A percentile compares a stretch with the other conserved stretches of the same genome.
Evolutionary conservation across 257 asterid genomes (phyloP).

Genomic region (Solanum ossicruentum): DNA sequence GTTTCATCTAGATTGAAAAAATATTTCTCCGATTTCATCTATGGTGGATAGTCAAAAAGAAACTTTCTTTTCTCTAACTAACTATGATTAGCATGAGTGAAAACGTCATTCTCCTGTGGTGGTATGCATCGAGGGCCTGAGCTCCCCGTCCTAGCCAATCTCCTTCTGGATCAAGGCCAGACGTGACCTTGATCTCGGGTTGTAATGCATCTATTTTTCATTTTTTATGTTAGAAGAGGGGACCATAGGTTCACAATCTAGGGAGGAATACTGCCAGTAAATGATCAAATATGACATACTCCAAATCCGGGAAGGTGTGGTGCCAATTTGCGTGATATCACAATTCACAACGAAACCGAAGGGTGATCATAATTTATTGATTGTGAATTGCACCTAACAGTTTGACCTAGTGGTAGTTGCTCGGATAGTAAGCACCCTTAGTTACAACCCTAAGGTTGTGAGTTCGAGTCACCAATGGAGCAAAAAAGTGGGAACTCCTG

Average conservation of each 20-base stretch:
- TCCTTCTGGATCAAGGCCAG: neutral
- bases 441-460: neutral
- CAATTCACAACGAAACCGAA: neutral
- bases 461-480: neutral
- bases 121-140: neutral
- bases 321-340: neutral
- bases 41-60: neutral
- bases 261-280: neutral
- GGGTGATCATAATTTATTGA: neutral
- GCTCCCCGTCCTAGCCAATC: neutral
- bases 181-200: neutral
- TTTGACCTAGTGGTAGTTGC: neutral
- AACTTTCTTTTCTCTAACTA: neutral
- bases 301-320: neutral
- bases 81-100: neutral
- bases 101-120: neutral
- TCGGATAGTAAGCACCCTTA: neutral
- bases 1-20: neutral
- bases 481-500: neutral
- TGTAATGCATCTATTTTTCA: neutral
- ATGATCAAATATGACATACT: neutral
- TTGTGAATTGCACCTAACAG: neutral
- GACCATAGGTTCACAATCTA: neutral
- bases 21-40: neutral
- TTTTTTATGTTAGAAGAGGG: neutral